These are phyloP conservation scores for Nemania sp. DNA, from an alignment of 2,329 filamentous ascomycete genomes.

Conservation along the genomic window DNA sequence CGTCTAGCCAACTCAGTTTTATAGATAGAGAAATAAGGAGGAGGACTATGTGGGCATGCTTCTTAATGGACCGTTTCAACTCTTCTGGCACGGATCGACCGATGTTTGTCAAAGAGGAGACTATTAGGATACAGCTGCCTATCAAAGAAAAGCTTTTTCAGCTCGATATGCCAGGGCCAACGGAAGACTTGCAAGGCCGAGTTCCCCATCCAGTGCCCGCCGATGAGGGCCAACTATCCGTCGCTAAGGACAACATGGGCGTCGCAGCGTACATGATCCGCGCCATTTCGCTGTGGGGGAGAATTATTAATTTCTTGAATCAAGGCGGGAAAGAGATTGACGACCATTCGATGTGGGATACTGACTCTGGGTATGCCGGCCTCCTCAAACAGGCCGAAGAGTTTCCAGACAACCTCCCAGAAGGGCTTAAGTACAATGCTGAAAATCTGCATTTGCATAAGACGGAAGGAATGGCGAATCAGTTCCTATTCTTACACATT, in stretches of 20 bases:
- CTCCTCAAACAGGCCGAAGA: slow-evolving; percentile 78
- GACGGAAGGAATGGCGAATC: slow-evolving; percentile 86
- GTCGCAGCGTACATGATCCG: slow-evolving; percentile 91
- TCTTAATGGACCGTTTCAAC: slow-evolving; percentile 97
- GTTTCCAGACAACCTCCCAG: slow-evolving; percentile 77
- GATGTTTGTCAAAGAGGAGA: slow-evolving; percentile 90
- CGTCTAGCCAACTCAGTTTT: slow-evolving; percentile 79
- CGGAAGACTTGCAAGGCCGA: slow-evolving; percentile 82
- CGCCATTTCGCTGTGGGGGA: slow-evolving; percentile 88
- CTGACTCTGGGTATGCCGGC: slow-evolving; percentile 78
- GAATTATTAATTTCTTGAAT: slow-evolving; percentile 89
- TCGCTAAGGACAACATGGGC: slow-evolving; percentile 88
- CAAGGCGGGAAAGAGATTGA: slow-evolving; percentile 88
- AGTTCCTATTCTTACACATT: slow-evolving; percentile 93
- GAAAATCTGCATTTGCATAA: slow-evolving; percentile 89
- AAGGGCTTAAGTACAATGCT: slow-evolving; percentile 76
- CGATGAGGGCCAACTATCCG: slow-evolving; percentile 72
- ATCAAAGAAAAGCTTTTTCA: slow-evolving; percentile 92
- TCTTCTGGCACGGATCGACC: slow-evolving; percentile 94
- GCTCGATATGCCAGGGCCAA: slow-evolving; percentile 88
- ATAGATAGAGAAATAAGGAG: slow-evolving; percentile 93
- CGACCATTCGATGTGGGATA: slow-evolving; percentile 80
- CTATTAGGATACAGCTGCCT: slow-evolving; percentile 88
- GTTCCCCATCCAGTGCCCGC: slow-evolving; percentile 71
- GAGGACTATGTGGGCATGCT: slow-evolving; percentile 98